A percentile compares a stretch with the other conserved stretches of the same genome.
Conservation (phyloP, 768 basidiomycete species). For the Pleurotus salmoneostramineus region DNA sequence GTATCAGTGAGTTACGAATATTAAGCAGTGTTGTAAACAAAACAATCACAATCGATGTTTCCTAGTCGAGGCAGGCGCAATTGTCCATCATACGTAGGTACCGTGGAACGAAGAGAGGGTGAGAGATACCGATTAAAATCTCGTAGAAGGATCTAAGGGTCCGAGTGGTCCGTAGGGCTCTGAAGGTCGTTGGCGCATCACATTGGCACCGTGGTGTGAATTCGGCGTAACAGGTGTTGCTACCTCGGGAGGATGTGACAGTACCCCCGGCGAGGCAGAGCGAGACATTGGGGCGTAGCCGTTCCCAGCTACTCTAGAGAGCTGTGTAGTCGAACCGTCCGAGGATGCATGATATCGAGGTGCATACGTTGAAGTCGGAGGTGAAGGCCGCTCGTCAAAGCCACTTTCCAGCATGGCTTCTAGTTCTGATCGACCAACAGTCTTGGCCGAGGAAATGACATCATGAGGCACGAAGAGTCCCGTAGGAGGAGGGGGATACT, state of each 20-base stretch:
- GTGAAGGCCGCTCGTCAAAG: slow-evolving; percentile 71
- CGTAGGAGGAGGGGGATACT: slow-evolving; percentile 85
- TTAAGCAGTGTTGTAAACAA: slow-evolving; percentile 8
- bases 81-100: slow-evolving; percentile 14
- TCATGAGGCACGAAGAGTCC: slow-evolving; percentile 48
- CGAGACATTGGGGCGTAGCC: slow-evolving; percentile 55
- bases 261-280: slow-evolving; percentile 39
- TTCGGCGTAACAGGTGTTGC: slow-evolving; percentile 39
- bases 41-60: not conserved
- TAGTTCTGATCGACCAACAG: slow-evolving; percentile 71
- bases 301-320: slow-evolving; percentile 38
- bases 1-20: slow-evolving; percentile 8
- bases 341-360: slow-evolving; percentile 58
- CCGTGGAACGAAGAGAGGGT: slow-evolving; percentile 10
- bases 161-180: slow-evolving; percentile 54
- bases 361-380: slow-evolving; percentile 37
- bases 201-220: slow-evolving; percentile 19
- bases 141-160: slow-evolving; percentile 57
- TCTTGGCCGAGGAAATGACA: slow-evolving; percentile 34
- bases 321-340: slow-evolving; percentile 45
- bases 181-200: slow-evolving; percentile 21
- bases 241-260: slow-evolving; percentile 23
- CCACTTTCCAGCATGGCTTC: slow-evolving; percentile 92
- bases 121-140: slow-evolving; percentile 31
- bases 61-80: slow-evolving; percentile 1